Base-by-base conservation (phyloP, 176 grass and related monocot species). In the Bothriochloa decipiens region DNA sequence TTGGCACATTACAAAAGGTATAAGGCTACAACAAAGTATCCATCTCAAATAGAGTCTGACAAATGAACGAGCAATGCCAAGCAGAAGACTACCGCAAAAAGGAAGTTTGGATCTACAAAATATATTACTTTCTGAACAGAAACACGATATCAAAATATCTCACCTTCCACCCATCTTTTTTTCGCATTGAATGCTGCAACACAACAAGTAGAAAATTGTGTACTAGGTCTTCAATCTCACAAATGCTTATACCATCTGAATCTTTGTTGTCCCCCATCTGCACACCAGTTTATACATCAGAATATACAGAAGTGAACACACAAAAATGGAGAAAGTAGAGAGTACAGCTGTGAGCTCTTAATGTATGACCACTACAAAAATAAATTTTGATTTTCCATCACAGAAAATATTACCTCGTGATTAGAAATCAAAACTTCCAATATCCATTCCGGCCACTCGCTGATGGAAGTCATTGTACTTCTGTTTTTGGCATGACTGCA, bases 141-240 rank as follows among this genome's bases (percentile, higher is more conserved):
- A 86, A 83, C 5, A 77, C 26, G 14, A 77, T 42, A 86, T 69
- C 25, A 29, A 81, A 87, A 40, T 75, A 75, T 36, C 79, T 74
- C 87, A 88, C 96, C 88, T 95, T 99, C 96, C 96, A 99, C 22
- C 96, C 93, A 86, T 96, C 93, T 68, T 99, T 99, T 86, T 92
- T 88, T 40, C 91, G 86, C 89, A 99, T 96, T 68, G 96, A 99
- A 89, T 99, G 96, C 81, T 99, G 93, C 57, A 99, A 77, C 84
- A 99, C 86, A 25, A 92, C 95, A 87, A 96, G 87, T 50, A 99
- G 88, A 80, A 96, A 96, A 88, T 99, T 99, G 86, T 99, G 93
- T 87, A 94, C 87, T 46, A 99, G 87, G 67, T 99, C 96, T 89
- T 99, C 91, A 78, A 99, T 85, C 75, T 96, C 96, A 76, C 77